Conservation (phyloP, 164 flowering plant genomes). For the Tetrastigma voinierianum region DNA sequence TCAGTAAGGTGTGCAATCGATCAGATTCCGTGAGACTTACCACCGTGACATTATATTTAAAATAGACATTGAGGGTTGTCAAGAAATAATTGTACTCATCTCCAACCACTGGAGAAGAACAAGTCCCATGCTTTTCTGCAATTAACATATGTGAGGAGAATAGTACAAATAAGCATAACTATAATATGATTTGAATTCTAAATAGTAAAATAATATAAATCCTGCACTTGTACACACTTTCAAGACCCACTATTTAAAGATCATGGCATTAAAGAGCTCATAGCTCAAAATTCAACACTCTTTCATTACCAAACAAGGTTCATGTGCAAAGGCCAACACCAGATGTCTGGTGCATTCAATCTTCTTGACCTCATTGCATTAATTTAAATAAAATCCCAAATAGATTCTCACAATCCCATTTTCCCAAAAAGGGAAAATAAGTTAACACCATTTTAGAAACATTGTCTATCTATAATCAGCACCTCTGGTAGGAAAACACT, state of each 20-base stretch:
- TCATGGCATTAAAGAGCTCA: conserved; percentile 3
- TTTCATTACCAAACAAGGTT: neutral
- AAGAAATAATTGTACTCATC: conserved; percentile 78
- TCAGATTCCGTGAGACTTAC: conserved; percentile 39
- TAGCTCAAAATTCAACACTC: neutral
- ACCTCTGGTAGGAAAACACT: neutral
- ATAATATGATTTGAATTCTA: neutral
- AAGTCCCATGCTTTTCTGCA: conserved; percentile 94
- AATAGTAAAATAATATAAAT: neutral
- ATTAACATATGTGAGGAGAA: neutral
- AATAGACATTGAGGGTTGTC: conserved; percentile 65
- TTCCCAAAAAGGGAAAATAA: neutral
- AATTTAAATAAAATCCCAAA: neutral
- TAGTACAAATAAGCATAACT: neutral
- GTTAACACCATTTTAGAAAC: too few species aligned
- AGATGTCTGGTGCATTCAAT: neutral
- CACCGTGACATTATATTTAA: conserved; percentile 80
- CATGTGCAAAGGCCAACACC: neutral
- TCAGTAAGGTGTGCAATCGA: neutral
- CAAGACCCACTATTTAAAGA: conserved; percentile 2
- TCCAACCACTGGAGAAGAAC: conserved; percentile 60
- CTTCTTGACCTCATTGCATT: neutral
- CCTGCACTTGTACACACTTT: neutral
- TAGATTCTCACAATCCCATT: neutral
- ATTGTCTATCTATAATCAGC: too few species aligned